Evolutionary conservation across 495 filamentous ascomycete genomes (phyloP), one percentile per base, ranked within the genome.

Genomic region (Neurospora sp.): DNA sequence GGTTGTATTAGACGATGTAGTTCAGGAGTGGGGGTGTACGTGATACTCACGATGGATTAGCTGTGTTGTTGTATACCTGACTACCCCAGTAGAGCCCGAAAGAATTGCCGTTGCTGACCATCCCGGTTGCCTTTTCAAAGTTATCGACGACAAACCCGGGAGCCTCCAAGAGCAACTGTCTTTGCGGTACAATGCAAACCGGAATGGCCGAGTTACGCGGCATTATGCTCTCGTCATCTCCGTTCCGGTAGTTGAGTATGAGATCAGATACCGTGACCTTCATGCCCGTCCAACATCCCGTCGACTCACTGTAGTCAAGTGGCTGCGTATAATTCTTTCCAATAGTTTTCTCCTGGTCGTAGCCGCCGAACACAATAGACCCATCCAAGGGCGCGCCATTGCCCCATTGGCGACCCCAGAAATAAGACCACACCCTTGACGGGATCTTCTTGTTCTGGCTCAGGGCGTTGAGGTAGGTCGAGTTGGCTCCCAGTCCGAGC

Each of bases 351-450:
- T 83, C 82, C 69, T 71, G 39, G 70, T 86, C 85, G 70, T 84
- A 87, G 39, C 83, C 85, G 8, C 85, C 85, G 11, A 86, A 77
- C 13, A 86, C 81, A 15, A 84, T 45, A 7, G 62, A 76, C 1
- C 85, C 85, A 71, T 87, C 81, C 62, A 81, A 78, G 73, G 78
- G 76, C 1, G 59, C 70, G 15, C 77, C 62, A 39, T 38, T 76
- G 37, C 78, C 79, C 66, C 84, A 83, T 69, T 78, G 79, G n/a
- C 79, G 79, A 7, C 85, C 85, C 78, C 78, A 84, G 75, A 83
- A 86, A 28, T 82, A 73, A 4, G 80, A 81, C 81, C 78, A 86
- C 11, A 81, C 79, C 5, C 78, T 74, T 0, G 82, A 84, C 3
- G 78, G 73, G 54, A 86, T 85, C n/a, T 77, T 72, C 5, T 80